Conservation (phyloP, 768 basidiomycete genomes). For the Termitomyces sp. region DNA sequence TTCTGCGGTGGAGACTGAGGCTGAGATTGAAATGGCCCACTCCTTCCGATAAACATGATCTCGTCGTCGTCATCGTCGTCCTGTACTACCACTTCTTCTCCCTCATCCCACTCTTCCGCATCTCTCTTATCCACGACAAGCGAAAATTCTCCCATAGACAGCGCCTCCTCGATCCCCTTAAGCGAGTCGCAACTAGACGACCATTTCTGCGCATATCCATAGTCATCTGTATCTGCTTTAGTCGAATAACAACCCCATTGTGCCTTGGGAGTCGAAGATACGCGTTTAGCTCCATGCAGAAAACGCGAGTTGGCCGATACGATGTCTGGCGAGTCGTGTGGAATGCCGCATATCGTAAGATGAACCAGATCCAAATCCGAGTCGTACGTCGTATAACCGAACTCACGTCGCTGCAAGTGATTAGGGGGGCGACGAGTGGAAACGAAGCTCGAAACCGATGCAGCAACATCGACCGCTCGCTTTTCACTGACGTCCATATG, state of each 20-base stretch:
- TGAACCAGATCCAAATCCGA: not conserved
- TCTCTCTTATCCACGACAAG: not conserved
- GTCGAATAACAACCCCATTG: not conserved
- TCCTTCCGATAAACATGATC: constrained; percentile 2
- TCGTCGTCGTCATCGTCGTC: not conserved
- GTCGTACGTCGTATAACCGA: not conserved
- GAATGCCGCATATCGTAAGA: not conserved
- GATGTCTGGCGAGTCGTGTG: not conserved
- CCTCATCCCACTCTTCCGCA: not conserved
- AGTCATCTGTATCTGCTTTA: not conserved
- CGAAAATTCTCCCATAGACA: not conserved
- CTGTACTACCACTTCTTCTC: not conserved
- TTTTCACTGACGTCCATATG: not conserved
- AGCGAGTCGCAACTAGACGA: not conserved
- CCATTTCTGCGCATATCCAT: not conserved
- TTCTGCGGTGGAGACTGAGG: not conserved
- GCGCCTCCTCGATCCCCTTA: not conserved
- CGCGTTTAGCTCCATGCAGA: not conserved
- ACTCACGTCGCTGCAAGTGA: not conserved
- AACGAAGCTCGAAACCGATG: not conserved
- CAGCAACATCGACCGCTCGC: not conserved
- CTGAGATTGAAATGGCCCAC: not conserved
- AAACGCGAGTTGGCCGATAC: constrained; percentile 1
- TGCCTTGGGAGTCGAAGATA: not conserved
- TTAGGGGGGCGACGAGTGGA: not conserved